A percentile compares a stretch with the other conserved stretches of the same genome.
These are phyloP conservation scores for Clitopilus hobsonii DNA, from an alignment of 768 basidiomycete species.

Conservation along the genomic window DNA sequence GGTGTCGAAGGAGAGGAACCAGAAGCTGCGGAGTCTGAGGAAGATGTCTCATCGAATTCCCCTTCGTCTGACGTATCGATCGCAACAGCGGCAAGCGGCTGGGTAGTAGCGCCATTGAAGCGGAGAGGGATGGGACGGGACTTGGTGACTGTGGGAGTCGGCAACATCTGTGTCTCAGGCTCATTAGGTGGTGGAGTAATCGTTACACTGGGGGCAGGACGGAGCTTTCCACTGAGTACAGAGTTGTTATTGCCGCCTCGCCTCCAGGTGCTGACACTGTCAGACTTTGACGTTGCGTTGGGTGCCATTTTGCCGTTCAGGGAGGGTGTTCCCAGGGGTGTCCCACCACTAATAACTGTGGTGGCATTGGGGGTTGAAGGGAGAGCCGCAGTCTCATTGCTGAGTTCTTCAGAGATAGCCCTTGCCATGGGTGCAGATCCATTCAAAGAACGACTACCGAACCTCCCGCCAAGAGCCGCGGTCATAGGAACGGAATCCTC, in stretches of 20 bases:
- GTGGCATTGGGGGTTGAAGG: conserved; percentile 59
- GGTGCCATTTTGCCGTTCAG: conserved; percentile 29
- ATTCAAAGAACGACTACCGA: conserved; percentile 58
- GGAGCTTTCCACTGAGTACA: conserved; percentile 50
- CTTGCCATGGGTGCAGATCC: conserved; percentile 23
- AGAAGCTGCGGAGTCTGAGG: conserved; percentile 42
- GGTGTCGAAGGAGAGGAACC: conserved; percentile 77
- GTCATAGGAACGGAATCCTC: conserved; percentile 78
- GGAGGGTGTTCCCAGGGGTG: conserved; percentile 53
- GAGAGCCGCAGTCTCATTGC: conserved; percentile 31
- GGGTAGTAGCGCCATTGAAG: conserved; percentile 48
- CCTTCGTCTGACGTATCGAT: conserved; percentile 48
- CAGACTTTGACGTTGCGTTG: conserved; percentile 61
- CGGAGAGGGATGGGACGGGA: conserved; percentile 66
- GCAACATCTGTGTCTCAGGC: conserved; percentile 28
- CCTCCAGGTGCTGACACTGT: conserved; percentile 76
- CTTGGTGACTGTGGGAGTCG: conserved; percentile 44
- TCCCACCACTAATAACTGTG: conserved; percentile 69
- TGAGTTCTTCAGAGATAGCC: conserved; percentile 34
- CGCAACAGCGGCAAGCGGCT: conserved; percentile 51
- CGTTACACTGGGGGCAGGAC: conserved; percentile 65
- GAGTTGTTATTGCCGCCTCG: conserved; percentile 71
- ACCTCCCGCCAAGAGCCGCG: conserved; percentile 71
- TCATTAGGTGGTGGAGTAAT: conserved; percentile 70
- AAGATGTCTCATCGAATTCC: conserved; percentile 54